Evolutionary conservation across 2,329 filamentous ascomycete genomes (phyloP), one percentile per base, ranked within the genome.

Genomic region (Alternaria sp.): DNA sequence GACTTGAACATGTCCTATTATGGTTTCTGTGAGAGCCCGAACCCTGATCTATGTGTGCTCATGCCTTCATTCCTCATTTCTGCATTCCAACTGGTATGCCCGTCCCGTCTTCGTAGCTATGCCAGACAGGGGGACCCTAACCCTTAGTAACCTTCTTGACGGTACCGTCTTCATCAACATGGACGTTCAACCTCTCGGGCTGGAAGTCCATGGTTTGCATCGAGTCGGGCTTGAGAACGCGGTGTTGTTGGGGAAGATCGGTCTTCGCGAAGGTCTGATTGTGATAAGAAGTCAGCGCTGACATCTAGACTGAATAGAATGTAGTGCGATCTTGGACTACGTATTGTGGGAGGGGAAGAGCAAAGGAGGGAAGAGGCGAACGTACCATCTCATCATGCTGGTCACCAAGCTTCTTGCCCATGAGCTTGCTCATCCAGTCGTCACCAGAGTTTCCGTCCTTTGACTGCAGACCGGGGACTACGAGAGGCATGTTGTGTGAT

Each of bases 391-490:
- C 79, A 59, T 83, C 77, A 41, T 78, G 78, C 28, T 61, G 56
- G 14, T 85, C 82, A 12, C 83, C 83, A 38, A 85, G 71, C 72
- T 83, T 84, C 81, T 85, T 85, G 66, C 83, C 83, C 70, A 81
- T 78, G 22, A 85, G 76, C 77, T 84, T 80, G 67, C 75, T 78
- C 71, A 75, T 74, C 83, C 83, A 85, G 56, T 83, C 75, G 11
- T 77, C 62, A 55, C 76, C 72, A 22, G 68, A 66, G 59, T 66
- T 67, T 53, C 73, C 73, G 22, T 70, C 69, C 38, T 75, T 79
- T 70, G 75, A 78, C 71, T 77, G 77, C 39, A 83, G 66, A 54
- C 81, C 81, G 43, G 83, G 82, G 14, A 84, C 79, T 61, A 85
- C 81, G 74, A 85, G 82, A 76, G 82, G 82, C 83, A 85, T 85